Percentiles rank a stretch among this genome's conserved stretches.
Evolutionary conservation across 495 filamentous ascomycete genomes (phyloP).

Genomic region (Filosporella fistucella): DNA sequence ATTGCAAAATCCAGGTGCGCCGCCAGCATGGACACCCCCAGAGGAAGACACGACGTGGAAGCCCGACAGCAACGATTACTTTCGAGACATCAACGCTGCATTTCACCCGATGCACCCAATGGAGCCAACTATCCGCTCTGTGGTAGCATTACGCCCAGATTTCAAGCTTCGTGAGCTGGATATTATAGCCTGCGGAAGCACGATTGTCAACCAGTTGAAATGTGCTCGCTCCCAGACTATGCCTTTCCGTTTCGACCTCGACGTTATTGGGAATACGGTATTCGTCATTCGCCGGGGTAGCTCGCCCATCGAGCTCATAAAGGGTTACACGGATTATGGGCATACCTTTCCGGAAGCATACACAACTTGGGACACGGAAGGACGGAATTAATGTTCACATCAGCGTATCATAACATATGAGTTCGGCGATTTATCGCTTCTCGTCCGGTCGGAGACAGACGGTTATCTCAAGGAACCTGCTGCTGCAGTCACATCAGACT

Average conservation of each 20-base stretch:
- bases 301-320: slow-evolving; percentile 45
- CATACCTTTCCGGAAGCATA: slow-evolving; percentile 62
- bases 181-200: slow-evolving; percentile 58
- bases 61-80: slow-evolving; percentile 47
- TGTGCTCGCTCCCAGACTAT: slow-evolving; percentile 10
- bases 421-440: slow-evolving; percentile 47
- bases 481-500: neutral
- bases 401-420: slow-evolving; percentile 57
- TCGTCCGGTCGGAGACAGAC: slow-evolving; percentile 60
- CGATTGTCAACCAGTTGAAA: slow-evolving; percentile 44
- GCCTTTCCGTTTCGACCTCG: slow-evolving; percentile 54
- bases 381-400: slow-evolving; percentile 51
- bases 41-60: slow-evolving; percentile 33
- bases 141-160: slow-evolving; percentile 31
- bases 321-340: slow-evolving; percentile 52
- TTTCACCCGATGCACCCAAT: slow-evolving; percentile 49
- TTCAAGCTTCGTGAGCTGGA: slow-evolving; percentile 42
- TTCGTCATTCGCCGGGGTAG: slow-evolving; percentile 59
- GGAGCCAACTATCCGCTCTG: slow-evolving; percentile 50
- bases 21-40: slow-evolving; percentile 33
- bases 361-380: slow-evolving; percentile 50
- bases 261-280: slow-evolving; percentile 54
- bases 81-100: slow-evolving; percentile 60
- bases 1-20: slow-evolving; percentile 46
- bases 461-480: slow-evolving; percentile 51